Evolutionary conservation across 2,329 filamentous ascomycete genomes (phyloP).

Genomic region (Xylaria sp.): DNA sequence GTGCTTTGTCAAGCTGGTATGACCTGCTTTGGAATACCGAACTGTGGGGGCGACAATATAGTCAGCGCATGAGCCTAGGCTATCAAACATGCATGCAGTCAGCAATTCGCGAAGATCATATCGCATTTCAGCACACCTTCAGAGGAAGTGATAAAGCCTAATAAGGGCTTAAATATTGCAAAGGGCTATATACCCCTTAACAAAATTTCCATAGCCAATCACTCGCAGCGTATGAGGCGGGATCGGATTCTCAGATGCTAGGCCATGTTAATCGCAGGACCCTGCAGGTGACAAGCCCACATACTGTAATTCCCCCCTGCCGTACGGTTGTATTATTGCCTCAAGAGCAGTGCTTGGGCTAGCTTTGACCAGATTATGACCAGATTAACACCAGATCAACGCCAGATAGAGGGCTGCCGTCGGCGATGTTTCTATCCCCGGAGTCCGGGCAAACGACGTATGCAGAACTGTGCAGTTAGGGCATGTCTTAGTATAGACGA

Average conservation of each 20-base stretch:
- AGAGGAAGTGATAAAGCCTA: too few relatives aligned
- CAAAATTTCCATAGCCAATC: too few relatives aligned
- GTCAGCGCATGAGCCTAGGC: slow-evolving; percentile 13
- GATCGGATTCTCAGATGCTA: neutral
- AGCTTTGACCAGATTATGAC: neutral
- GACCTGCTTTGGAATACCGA: slow-evolving; percentile 18
- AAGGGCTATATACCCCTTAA: too few relatives aligned
- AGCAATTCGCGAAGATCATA: slow-evolving; percentile 16
- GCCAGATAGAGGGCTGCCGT: neutral
- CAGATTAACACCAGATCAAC: neutral
- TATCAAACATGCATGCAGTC: slow-evolving; percentile 17
- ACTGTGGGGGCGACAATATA: slow-evolving; percentile 3
- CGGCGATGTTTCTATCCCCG: neutral
- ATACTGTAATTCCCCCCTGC: slow-evolving; percentile 11
- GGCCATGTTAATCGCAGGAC: neutral
- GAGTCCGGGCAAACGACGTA: neutral
- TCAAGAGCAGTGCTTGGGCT: neutral
- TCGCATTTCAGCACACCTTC: slow-evolving; percentile 15
- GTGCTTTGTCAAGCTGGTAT: too few relatives aligned
- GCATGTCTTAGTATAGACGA: too few relatives aligned
- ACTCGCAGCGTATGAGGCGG: neutral
- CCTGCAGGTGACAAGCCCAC: slow-evolving; percentile 5
- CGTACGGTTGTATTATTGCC: neutral
- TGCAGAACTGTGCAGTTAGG: slow-evolving; percentile 4
- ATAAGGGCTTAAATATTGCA: too few relatives aligned